Conservation (phyloP, 352 stramenopile species). For the Phytophthora colocasiae region DNA sequence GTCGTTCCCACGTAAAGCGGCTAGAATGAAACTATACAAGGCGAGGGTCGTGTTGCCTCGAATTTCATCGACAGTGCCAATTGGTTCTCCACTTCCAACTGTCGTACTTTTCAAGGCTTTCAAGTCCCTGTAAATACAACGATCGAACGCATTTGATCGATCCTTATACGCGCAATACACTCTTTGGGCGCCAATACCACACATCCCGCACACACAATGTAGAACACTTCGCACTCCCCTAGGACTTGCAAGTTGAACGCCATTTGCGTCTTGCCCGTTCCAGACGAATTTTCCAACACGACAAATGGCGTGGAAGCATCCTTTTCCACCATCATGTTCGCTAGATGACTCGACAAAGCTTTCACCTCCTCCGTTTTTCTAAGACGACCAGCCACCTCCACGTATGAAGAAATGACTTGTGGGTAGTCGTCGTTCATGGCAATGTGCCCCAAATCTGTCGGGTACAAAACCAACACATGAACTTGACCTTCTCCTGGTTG, state of each 20-base stretch:
- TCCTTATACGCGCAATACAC: neutral
- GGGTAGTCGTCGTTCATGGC: neutral
- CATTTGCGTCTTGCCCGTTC: conserved; percentile 21
- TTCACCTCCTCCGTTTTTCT: neutral
- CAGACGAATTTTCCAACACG: conserved; percentile 20
- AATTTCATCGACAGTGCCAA: no score
- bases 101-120: no score
- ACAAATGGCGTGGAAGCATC: conserved; percentile 6
- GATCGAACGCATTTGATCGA: no score
- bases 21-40: conserved; percentile 7
- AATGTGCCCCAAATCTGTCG: neutral
- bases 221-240: conserved; percentile 14
- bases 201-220: conserved; percentile 12
- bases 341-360: neutral
- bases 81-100: no score
- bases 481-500: conserved; percentile 19
- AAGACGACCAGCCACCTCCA: neutral
- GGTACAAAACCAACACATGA: conserved; percentile 16
- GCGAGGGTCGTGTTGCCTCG: neutral
- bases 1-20: neutral
- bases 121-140: no score
- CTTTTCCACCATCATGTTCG: neutral
- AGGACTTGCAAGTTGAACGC: conserved; percentile 21
- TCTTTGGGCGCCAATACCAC: neutral
- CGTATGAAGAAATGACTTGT: neutral